Percentiles rank a stretch among this genome's conserved stretches.
These are phyloP conservation scores for Camellia sinensis DNA, from an alignment of 148 eudicot species.

Conservation along the genomic window DNA sequence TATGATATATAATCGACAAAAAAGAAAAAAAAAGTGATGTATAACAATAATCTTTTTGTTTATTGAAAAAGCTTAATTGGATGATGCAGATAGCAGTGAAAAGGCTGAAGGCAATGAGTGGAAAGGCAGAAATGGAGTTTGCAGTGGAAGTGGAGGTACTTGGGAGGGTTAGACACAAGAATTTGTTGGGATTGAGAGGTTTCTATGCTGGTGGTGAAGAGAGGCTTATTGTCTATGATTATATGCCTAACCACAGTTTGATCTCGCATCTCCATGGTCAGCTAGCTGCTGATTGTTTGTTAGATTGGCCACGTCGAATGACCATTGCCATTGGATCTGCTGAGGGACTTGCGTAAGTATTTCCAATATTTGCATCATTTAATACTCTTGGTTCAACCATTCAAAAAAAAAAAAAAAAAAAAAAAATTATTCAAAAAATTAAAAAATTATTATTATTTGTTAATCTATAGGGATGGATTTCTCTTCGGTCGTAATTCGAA, in stretches of 20 bases:
- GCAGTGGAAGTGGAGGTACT: slow-evolving; percentile 50
- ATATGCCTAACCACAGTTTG: slow-evolving; percentile 52
- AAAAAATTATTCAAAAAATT: too few species aligned
- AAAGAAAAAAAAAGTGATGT: too few species aligned
- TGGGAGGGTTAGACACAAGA: slow-evolving; percentile 50
- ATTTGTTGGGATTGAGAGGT: slow-evolving; percentile 43
- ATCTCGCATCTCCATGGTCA: slow-evolving; percentile 45
- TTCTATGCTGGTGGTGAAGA: slow-evolving; percentile 48
- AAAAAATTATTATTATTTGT: too few species aligned
- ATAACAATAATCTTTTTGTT: too few species aligned
- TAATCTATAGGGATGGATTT: too few species aligned
- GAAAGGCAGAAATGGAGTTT: slow-evolving; percentile 51
- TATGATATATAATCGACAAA: too few species aligned
- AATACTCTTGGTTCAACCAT: too few species aligned
- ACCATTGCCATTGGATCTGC: slow-evolving; percentile 40
- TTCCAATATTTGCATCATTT: not conserved
- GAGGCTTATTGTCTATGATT: slow-evolving; percentile 53
- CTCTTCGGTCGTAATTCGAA: too few species aligned
- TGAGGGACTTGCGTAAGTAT: slow-evolving; percentile 44
- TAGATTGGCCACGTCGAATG: slow-evolving; percentile 46
- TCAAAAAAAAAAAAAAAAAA: too few species aligned
- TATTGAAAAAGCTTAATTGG: not conserved
- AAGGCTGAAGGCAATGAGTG: slow-evolving; percentile 36
- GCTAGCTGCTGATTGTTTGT: slow-evolving; percentile 29
- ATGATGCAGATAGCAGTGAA: slow-evolving; percentile 46